Evolutionary conservation across 805 yeast genomes (phyloP).

Genomic region (Wickerhamiella sergipiensis): DNA sequence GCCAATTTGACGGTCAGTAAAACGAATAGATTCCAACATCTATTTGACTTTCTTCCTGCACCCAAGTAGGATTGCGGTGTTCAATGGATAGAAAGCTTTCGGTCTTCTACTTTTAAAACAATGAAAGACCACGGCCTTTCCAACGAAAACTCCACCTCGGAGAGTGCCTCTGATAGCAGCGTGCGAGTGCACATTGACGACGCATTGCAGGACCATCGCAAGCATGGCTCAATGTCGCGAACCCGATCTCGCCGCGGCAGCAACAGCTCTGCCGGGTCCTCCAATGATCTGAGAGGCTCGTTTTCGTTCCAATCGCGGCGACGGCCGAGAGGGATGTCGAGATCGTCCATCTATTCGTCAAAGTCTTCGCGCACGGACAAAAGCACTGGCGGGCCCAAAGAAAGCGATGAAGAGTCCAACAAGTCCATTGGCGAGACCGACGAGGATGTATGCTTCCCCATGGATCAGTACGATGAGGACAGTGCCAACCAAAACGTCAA

Average conservation of each 20-base stretch:
- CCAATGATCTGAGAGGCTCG: neutral
- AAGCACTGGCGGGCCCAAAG: slow-evolving; percentile 9
- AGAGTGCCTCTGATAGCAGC: neutral
- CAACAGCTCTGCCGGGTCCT: neutral
- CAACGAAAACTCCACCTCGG: neutral
- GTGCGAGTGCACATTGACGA: neutral
- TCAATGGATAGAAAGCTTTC: neutral
- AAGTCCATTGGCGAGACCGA: slow-evolving; percentile 61
- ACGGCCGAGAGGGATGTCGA: slow-evolving; percentile 14
- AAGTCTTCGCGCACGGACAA: slow-evolving; percentile 7
- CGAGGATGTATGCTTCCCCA: slow-evolving; percentile 95
- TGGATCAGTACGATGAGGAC: slow-evolving; percentile 47
- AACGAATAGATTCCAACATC: neutral
- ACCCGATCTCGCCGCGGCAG: neutral
- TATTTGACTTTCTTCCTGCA: neutral
- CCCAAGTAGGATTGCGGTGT: neutral
- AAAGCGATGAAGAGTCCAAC: slow-evolving; percentile 22
- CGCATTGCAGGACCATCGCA: neutral
- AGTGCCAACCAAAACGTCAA: slow-evolving; percentile 61
- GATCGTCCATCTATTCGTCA: slow-evolving; percentile 30
- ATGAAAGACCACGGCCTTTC: neutral
- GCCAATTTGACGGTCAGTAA: neutral
- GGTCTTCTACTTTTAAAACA: neutral
- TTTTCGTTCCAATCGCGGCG: slow-evolving; percentile 2
- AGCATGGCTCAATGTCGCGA: neutral